Evolutionary conservation across 352 stramenopile genomes (phyloP), one percentile per base, ranked within the genome.

Genomic region (Pilasporangium apinafurcum): DNA sequence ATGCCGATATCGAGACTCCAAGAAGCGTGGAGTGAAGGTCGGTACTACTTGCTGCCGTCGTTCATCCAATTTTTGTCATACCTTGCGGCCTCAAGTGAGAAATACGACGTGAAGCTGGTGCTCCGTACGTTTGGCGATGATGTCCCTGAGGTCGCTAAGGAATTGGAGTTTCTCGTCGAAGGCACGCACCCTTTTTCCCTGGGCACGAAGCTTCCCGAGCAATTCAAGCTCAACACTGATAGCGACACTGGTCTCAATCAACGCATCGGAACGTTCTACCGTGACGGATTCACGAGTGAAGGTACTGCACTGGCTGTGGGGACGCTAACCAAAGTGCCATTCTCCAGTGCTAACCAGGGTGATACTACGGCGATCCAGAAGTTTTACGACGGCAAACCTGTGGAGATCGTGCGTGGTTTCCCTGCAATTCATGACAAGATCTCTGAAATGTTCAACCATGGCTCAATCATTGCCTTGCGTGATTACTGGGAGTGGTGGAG

Each of bases 401-500:
- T 87, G 5, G 32, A 74, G 36, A 65, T 88, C 14, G 62, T 83
- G 21, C 69, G 72, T 14, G 75, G 75, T 18, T 91, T 91, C 34
- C 16, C 44, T 5, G 37, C 47, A 12, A 83, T 91, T 50, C 46
- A 74, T 1, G 28, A 67, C 22, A 70, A 65, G 29, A 44, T 78
- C 32, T 5, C 56, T 12, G 34, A 21, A 1, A 70, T 79, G 67
- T 30, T 76, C 14, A 7, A 45, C 22, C 20, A 54, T 4, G 48
- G 42, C 5, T 53, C 70, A 32, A 84, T 62, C 21, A 50, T 91
- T 18, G 81, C 72, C 6, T 57, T 92, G 37, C 75, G 81, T 41
- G 81, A 92, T 44, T 91, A 90, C 56, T 92, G 72, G 71, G 80
- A 92, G 54, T 90, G 77, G 75, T 92, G 80, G 80, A 87, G 75